Evolutionary conservation across 2,329 filamentous ascomycete genomes (phyloP), one percentile per base, ranked within the genome.

Genomic region (Pseudogymnoascus sp.): DNA sequence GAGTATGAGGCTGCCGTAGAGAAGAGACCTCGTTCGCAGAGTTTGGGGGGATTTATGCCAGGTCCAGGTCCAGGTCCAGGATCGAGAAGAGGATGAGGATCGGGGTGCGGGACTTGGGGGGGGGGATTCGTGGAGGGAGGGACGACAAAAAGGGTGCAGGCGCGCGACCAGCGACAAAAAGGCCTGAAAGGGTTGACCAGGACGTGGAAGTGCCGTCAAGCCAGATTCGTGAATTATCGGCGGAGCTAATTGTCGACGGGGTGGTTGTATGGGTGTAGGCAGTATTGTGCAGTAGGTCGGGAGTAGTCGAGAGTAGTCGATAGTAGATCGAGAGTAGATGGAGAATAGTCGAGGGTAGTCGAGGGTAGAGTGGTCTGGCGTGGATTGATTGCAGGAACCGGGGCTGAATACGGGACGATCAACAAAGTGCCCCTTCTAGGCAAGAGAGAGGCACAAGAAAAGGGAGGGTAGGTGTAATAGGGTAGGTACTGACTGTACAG

Each of bases 371-470:
- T 50, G 42, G 42, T 50, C 42, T 50, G 42, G 42, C 42, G 42
- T 26, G 42, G 42, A 26, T 50, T 50, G 21, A 50, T 50, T 29
- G 42, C 42, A 50, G 42, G 42, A 50, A 21, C 21, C 24, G 42
- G 19, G 19, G 42, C 42, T 50, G 42, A 50, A 50, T 50, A 50
- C 42, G 42, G 42, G 42, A 50, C 42, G 42, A 50, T 50, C 42
- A 50, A 50, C 42, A 50, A 26, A 50, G 42, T 50, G 42, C 10
- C 42, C 42, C 42, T 50, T 50, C 42, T 50, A 50, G 42, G 42
- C 26, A 50, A 50, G 42, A 50, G 42, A 50, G 42, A 50, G 42
- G 42, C 42, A 50, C 42, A 50, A 50, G n/a, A 50, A 50, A 50
- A 50, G 21, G 42, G 42, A 26, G 42, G 29, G 29, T 26, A 19